These are phyloP conservation scores for Omphalea diandra DNA, from an alignment of 441 rosid species.

Conservation along the genomic window DNA sequence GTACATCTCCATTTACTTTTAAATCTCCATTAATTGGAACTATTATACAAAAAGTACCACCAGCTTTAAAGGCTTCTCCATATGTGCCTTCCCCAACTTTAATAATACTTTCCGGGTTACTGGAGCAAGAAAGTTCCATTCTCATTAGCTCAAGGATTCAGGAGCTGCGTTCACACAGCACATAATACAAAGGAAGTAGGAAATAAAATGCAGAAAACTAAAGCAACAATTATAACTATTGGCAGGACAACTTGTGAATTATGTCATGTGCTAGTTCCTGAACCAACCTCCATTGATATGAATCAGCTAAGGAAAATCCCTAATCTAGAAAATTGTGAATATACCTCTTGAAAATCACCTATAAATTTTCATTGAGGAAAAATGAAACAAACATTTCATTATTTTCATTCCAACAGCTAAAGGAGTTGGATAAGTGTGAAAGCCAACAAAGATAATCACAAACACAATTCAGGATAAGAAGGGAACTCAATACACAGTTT, in stretches of 20 bases:
- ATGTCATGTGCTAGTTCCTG: neutral
- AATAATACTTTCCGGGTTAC: conserved; percentile 62
- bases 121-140: conserved; percentile 33
- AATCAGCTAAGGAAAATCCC: no score
- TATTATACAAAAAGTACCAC: conserved; percentile 81
- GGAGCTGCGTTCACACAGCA: conserved; percentile 14
- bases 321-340: no score
- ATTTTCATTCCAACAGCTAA: no score
- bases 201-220: conserved; percentile 14
- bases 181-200: conserved; percentile 7
- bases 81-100: conserved; percentile 98
- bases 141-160: conserved; percentile 22
- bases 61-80: conserved; percentile 92
- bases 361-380: no score
- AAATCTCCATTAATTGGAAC: conserved; percentile 94
- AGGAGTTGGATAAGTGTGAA: no score
- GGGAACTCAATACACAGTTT: no score
- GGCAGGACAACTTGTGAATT: neutral
- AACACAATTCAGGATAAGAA: no score
- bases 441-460: no score
- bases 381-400: no score
- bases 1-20: conserved; percentile 86
- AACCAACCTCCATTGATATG: no score
- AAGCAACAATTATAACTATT: conserved; percentile 11
- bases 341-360: no score